Conservation (phyloP, 257 asterid genomes). For the Solanum sparsipilum region DNA sequence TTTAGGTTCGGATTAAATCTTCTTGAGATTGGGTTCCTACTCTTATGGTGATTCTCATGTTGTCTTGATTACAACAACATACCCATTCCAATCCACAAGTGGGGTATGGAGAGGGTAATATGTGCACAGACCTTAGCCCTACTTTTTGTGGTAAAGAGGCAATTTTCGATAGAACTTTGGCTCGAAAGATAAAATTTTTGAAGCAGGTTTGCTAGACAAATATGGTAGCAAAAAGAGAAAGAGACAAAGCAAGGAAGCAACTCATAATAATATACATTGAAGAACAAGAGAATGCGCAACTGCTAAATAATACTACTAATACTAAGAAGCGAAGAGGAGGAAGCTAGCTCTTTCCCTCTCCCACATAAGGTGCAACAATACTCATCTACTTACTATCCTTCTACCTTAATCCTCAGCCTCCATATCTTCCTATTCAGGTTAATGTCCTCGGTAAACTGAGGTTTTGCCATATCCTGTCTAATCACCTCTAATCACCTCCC, state of each 20-base stretch:
- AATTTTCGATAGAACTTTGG: neutral
- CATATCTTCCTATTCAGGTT: neutral
- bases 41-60: neutral
- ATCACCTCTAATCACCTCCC: neutral
- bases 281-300: neutral
- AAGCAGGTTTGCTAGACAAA: neutral
- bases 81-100: neutral
- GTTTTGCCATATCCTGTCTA: neutral
- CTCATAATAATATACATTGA: neutral
- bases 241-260: neutral
- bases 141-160: neutral
- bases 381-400: neutral
- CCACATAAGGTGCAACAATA: neutral
- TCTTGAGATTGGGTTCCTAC: neutral
- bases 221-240: neutral
- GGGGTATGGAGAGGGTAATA: neutral
- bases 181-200: neutral
- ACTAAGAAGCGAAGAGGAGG: neutral
- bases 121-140: neutral
- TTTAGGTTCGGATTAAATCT: neutral
- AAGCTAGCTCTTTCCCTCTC: neutral
- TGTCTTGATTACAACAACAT: neutral
- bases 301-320: neutral
- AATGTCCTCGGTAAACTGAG: neutral
- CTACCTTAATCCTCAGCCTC: neutral